Evolutionary conservation across 306 rosid genomes (phyloP), one percentile per base, ranked within the genome.

Genomic region (Cucumis hystrix): DNA sequence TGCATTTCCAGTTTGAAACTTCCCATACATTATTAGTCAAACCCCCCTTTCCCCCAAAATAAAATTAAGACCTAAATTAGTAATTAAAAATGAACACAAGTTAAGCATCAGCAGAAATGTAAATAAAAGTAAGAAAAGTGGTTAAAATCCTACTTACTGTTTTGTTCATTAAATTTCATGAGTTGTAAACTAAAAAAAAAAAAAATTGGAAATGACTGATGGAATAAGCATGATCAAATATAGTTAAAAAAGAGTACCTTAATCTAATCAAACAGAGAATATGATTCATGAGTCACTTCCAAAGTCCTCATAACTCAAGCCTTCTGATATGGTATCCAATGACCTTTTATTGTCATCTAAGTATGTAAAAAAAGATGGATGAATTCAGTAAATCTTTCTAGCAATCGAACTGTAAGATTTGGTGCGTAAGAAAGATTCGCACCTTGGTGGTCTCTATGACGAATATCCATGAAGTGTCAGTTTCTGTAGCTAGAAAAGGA

Each of bases 251-350:
- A 20, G 6, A 4, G 39, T 39, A 43, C 28, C 28, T 41, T 76
- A 59, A 60, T 10, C 43, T 77, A 62, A 78, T 23, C 52, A 75
- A 71, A 71, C 56, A 37, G 52, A 9, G 1, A 17, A 37, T 37
- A 18, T 2, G 21, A 45, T 25, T 72, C 76, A 82, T 83, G 89
- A 91, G 77, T 93, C 96, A 80, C 96, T 93, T 72, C 93, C 98
- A 49, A 93, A 91, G 84, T 93, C 97, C 69, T 93, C 98, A 83
- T 84, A 90, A 83, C 98, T 91, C 85, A 89, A 82, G 65, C 92
- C 96, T 86, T 93, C 98, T 67, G 98, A 93, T 77, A 91, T 86
- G 65, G 93, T 84, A 76, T 91, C 97, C 83, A 71, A 71, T 1
- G 74, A 41, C 76, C 59, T 71, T 23, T 47, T 71, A 71, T 49